A percentile compares a stretch with the other conserved stretches of the same genome.
These are phyloP conservation scores for Helichrysum umbraculigerum DNA, from an alignment of 129 eudicot genomes.

Conservation along the genomic window DNA sequence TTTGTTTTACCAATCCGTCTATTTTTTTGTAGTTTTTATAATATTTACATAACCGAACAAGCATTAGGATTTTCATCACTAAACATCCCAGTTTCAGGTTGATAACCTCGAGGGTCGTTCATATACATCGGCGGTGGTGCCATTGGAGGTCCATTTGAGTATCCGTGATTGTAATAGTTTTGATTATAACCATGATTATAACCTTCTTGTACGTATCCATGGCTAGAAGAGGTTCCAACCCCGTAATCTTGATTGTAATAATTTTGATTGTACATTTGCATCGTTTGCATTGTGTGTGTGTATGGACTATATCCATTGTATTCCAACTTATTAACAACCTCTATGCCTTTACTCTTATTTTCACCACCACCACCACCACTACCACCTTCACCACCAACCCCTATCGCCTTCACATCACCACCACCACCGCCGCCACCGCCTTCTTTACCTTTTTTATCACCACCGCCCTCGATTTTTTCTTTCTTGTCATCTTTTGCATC, in stretches of 20 bases:
- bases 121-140: constrained; percentile 33
- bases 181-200: constrained; percentile 35
- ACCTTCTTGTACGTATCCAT: constrained; percentile 40
- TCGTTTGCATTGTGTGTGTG: constrained; percentile 40
- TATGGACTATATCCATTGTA: constrained; percentile 40
- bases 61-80: constrained; percentile 84
- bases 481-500: constrained; percentile 38
- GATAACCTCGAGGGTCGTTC: constrained; percentile 25
- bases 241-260: constrained; percentile 58
- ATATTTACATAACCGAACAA: constrained; percentile 61
- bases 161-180: constrained; percentile 14
- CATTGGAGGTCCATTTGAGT: constrained; percentile 30
- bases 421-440: constrained; percentile 11
- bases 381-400: background rate
- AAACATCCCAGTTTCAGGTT: constrained; percentile 46
- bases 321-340: constrained; percentile 53
- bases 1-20: constrained; percentile 14
- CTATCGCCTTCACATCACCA: constrained; percentile 27
- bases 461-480: constrained; percentile 33
- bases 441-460: constrained; percentile 22
- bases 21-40: background rate
- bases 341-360: constrained; percentile 35
- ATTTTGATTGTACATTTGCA: constrained; percentile 35
- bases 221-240: constrained; percentile 25
- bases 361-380: constrained; percentile 27